phyloP scores from a whole-genome alignment of 2,329 filamentous ascomycete species.

The Claviceps maximensis region DNA sequence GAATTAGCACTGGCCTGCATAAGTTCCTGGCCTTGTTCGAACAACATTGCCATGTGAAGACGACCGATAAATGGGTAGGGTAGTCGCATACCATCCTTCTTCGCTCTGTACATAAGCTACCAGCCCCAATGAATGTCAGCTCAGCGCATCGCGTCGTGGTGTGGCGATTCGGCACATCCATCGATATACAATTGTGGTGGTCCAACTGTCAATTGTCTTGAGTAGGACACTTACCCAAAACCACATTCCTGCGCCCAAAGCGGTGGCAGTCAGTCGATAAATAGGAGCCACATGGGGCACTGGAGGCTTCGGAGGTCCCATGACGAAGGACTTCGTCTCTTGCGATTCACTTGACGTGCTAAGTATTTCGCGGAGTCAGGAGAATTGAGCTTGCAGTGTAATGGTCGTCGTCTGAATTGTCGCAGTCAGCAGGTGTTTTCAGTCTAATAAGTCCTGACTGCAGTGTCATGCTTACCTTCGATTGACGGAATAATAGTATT shows the following conservation, averaged over 20 bases:
- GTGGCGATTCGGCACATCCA: too few relatives aligned
- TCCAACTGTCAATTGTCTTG: neutral
- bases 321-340: conserved; percentile 3
- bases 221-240: conserved; percentile 64
- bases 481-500: neutral
- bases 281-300: conserved; percentile 41
- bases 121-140: neutral
- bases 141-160: neutral
- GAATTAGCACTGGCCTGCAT: neutral
- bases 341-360: neutral
- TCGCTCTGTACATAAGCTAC: conserved; percentile 89
- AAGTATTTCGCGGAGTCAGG: neutral
- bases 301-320: conserved; percentile 26
- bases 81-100: conserved; percentile 63
- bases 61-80: neutral
- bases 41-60: neutral
- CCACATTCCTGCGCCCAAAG: conserved; percentile 94
- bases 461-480: neutral
- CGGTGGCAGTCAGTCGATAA: conserved; percentile 78
- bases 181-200: neutral
- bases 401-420: neutral
- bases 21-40: neutral
- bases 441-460: neutral
- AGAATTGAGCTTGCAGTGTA: neutral
- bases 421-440: neutral